Percentiles rank a stretch among this genome's conserved stretches.
Conservation (phyloP, 345 rosid genomes). For the Citrus hindsii region DNA sequence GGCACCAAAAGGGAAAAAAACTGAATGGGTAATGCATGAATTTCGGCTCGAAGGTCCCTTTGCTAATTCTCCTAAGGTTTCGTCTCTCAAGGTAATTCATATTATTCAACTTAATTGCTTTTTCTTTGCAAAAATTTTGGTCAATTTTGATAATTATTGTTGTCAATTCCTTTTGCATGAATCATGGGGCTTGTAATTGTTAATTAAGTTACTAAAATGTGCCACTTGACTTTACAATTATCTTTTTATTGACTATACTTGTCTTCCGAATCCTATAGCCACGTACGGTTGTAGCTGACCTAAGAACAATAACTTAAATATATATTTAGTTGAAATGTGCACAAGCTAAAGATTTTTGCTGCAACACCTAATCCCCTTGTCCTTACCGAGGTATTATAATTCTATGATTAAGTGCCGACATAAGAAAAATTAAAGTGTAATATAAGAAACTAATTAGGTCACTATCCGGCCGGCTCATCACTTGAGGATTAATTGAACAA, state of each 20-base stretch:
- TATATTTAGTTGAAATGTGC: neutral
- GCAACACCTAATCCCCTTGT: neutral
- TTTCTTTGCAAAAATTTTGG: neutral
- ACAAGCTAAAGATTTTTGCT: neutral
- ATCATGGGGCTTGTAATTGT: neutral
- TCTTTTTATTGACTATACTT: neutral
- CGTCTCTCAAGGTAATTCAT: conserved; percentile 34
- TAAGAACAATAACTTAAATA: neutral
- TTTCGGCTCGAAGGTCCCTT: conserved; percentile 63
- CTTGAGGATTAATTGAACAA: neutral
- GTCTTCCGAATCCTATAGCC: neutral
- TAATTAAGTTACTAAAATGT: neutral
- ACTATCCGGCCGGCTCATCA: neutral
- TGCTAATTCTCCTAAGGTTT: conserved; percentile 25
- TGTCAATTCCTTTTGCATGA: neutral
- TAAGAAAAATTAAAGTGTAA: neutral
- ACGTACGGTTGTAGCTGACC: neutral
- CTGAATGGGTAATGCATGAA: conserved; percentile 96
- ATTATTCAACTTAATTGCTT: too few relatives aligned
- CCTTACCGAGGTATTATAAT: neutral
- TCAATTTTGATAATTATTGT: neutral
- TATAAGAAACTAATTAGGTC: neutral
- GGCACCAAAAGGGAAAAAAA: conserved; percentile 84
- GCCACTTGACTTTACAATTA: neutral
- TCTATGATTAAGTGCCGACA: neutral